Evolutionary conservation across 805 yeast genomes (phyloP).

Genomic region (Myxozyma melibiosi): DNA sequence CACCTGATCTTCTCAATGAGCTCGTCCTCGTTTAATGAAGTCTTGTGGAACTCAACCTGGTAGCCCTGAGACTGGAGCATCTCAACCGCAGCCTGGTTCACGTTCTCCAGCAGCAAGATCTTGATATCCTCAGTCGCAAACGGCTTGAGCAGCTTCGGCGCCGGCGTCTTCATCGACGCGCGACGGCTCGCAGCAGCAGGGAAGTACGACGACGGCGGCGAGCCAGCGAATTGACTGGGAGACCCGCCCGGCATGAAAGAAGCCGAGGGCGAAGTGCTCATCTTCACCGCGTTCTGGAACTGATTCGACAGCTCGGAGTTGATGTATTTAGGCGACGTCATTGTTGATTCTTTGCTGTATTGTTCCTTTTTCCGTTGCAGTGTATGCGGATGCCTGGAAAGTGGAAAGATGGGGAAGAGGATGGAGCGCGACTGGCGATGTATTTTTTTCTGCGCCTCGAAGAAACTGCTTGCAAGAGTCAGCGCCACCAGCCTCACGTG

Average conservation of each 20-base stretch:
- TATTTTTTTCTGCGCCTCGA: slow-evolving; percentile 1
- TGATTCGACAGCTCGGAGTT: slow-evolving; percentile 24
- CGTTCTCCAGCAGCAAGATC: slow-evolving; percentile 87
- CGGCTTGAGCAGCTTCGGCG: slow-evolving; percentile 76
- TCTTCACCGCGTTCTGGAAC: slow-evolving; percentile 29
- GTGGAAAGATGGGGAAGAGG: not conserved
- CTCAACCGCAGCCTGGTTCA: slow-evolving; percentile 86
- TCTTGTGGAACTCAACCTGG: slow-evolving; percentile 91
- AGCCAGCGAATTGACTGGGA: slow-evolving; percentile 28
- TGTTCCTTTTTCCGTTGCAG: not conserved
- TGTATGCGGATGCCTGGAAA: not conserved
- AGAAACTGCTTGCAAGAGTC: not conserved
- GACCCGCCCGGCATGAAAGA: slow-evolving; percentile 28
- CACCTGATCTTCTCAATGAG: slow-evolving; percentile 83
- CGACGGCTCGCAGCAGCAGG: slow-evolving; percentile 18
- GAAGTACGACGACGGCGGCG: slow-evolving; percentile 33
- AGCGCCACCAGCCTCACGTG: not conserved
- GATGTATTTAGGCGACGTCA: slow-evolving; percentile 29
- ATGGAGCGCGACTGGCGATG: not conserved
- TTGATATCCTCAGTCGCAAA: slow-evolving; percentile 94
- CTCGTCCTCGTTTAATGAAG: slow-evolving; percentile 88
- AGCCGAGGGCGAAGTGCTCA: slow-evolving; percentile 30
- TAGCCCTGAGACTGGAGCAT: slow-evolving; percentile 89
- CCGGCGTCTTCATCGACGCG: slow-evolving; percentile 27
- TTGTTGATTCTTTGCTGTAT: not conserved